A percentile compares a stretch with the other conserved stretches of the same genome.
Evolutionary conservation across 2,329 filamentous ascomycete genomes (phyloP).

Genomic region (Sphaerulina musiva): DNA sequence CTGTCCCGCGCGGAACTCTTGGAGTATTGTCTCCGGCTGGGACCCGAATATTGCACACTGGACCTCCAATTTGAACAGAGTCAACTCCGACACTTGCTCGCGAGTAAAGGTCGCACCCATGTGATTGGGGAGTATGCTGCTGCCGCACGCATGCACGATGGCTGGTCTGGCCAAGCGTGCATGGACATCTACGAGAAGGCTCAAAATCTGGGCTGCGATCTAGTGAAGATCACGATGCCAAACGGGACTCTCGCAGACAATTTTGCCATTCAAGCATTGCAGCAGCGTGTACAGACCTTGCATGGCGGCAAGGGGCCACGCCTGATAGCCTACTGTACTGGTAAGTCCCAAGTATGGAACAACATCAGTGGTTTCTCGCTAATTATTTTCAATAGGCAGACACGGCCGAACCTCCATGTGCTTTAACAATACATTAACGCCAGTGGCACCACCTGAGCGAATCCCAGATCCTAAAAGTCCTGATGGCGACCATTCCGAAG

Average conservation of each 20-base stretch:
- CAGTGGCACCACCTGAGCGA: slow-evolving; percentile 38
- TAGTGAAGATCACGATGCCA: slow-evolving; percentile 56
- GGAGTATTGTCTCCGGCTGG: slow-evolving; percentile 54
- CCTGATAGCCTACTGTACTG: slow-evolving; percentile 48
- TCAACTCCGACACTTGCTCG: slow-evolving; percentile 47
- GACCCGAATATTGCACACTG: slow-evolving; percentile 54
- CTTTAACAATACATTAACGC: slow-evolving; percentile 60
- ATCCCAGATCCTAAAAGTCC: neutral
- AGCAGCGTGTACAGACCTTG: slow-evolving; percentile 39
- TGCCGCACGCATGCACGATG: slow-evolving; percentile 35
- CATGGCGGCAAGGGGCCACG: slow-evolving; percentile 18
- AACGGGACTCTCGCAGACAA: slow-evolving; percentile 56
- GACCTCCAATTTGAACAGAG: slow-evolving; percentile 54
- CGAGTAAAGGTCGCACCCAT: slow-evolving; percentile 50
- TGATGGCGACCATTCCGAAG: neutral
- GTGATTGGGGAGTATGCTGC: slow-evolving; percentile 53
- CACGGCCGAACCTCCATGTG: slow-evolving; percentile 59
- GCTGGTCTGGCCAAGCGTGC: slow-evolving; percentile 55
- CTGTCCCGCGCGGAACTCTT: slow-evolving; percentile 39
- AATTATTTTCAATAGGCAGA: slow-evolving; percentile 29
- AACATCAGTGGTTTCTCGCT: too few species aligned
- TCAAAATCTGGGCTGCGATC: slow-evolving; percentile 52
- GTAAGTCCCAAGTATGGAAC: too few species aligned
- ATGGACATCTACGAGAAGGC: slow-evolving; percentile 54
- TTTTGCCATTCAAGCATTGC: slow-evolving; percentile 53